Percentiles rank a stretch among this genome's conserved stretches.
These are phyloP conservation scores for Ogataea saltuana DNA, from an alignment of 805 yeast species.

Conservation along the genomic window DNA sequence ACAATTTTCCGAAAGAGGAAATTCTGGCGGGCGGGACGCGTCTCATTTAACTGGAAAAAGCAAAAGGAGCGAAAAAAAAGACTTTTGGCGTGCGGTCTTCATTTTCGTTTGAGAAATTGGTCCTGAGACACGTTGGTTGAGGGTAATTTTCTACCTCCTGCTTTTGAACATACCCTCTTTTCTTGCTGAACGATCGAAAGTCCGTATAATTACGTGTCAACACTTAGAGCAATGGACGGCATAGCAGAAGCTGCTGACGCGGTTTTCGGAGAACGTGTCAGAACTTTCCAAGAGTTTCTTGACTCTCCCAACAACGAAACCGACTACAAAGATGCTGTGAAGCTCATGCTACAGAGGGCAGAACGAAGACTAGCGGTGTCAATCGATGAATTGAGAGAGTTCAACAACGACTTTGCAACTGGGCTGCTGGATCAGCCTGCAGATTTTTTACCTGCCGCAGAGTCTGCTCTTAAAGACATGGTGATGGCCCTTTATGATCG, in stretches of 20 bases:
- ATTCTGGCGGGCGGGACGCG: conserved; percentile 4
- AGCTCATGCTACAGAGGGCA: conserved; percentile 68
- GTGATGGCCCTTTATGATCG: conserved; percentile 73
- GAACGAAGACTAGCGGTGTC: conserved; percentile 69
- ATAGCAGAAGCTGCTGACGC: conserved; percentile 34
- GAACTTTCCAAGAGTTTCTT: conserved; percentile 85
- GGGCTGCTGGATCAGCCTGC: conserved; percentile 78
- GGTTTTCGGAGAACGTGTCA: conserved; percentile 75
- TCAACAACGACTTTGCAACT: conserved; percentile 70
- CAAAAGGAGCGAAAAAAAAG: conserved; percentile 1
- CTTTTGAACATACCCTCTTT: neutral
- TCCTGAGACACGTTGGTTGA: conserved; percentile 11
- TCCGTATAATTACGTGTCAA: neutral
- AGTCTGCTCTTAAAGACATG: conserved; percentile 79
- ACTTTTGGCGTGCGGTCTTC: conserved; percentile 6
- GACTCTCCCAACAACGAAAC: conserved; percentile 53
- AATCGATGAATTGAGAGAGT: conserved; percentile 84
- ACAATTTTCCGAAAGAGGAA: conserved; percentile 1
- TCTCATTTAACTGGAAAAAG: conserved; percentile 7
- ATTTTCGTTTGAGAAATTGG: conserved; percentile 3
- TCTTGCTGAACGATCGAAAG: neutral
- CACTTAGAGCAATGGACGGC: conserved; percentile 26
- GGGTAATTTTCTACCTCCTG: neutral
- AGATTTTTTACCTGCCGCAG: conserved; percentile 86
- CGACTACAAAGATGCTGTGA: conserved; percentile 68